Conservation (phyloP, 2,329 filamentous ascomycete species). For the Cladosporium sphaerospermum region DNA sequence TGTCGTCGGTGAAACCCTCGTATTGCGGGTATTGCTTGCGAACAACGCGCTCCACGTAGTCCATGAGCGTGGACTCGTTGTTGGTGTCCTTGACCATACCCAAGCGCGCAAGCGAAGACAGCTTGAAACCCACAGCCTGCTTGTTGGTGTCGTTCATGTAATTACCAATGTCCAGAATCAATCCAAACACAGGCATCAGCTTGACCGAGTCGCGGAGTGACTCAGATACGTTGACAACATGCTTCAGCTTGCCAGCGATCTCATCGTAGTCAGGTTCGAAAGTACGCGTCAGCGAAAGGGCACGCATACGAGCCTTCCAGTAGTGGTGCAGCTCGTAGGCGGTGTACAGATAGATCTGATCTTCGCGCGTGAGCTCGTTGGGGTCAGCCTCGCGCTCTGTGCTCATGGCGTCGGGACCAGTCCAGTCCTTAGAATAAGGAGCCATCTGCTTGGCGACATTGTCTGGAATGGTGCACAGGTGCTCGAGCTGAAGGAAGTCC, state of each 20-base stretch:
- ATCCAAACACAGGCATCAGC: conserved; percentile 89
- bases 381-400: conserved; percentile 81
- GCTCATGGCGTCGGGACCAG: conserved; percentile 72
- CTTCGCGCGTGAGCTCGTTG: conserved; percentile 79
- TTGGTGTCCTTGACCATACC: conserved; percentile 99
- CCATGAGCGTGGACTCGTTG: conserved; percentile 92
- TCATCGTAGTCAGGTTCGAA: conserved; percentile 90
- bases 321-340: conserved; percentile 94
- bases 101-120: conserved; percentile 83
- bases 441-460: conserved; percentile 87
- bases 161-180: conserved; percentile 97
- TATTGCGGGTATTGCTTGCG: conserved; percentile 94
- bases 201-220: conserved; percentile 84
- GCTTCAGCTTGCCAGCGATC: conserved; percentile 74
- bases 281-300: conserved; percentile 73
- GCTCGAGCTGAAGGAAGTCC: conserved; percentile 91
- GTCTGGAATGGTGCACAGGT: conserved; percentile 86
- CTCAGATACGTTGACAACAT: conserved; percentile 83
- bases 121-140: conserved; percentile 95
- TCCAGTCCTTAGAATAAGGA: conserved; percentile 95
- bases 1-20: conserved; percentile 83
- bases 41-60: conserved; percentile 93
- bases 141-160: conserved; percentile 99
- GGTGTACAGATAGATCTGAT: conserved; percentile 91
- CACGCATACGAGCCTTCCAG: conserved; percentile 96